Evolutionary conservation across 2,329 filamentous ascomycete species (phyloP).

Genomic region (Cladosporium sp.): DNA sequence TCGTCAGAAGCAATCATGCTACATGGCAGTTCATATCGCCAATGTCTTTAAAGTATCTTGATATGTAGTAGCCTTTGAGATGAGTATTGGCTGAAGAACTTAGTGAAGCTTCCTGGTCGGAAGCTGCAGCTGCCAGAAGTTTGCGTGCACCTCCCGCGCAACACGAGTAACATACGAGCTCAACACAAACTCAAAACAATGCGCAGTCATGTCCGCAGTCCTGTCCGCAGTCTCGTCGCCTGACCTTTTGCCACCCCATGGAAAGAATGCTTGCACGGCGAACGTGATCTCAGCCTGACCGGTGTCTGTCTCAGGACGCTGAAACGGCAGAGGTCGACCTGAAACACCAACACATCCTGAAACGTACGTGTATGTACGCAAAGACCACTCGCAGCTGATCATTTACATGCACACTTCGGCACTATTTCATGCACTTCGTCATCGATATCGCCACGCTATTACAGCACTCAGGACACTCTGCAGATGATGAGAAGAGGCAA

Average conservation of each 20-base stretch:
- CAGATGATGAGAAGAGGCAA: not conserved
- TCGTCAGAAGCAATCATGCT: not conserved
- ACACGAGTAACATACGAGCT: not conserved
- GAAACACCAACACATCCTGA: not conserved
- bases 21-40: too few species aligned
- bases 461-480: not conserved
- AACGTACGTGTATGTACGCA: not conserved
- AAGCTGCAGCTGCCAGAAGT: not conserved
- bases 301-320: not conserved
- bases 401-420: not conserved
- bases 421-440: not conserved
- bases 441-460: not conserved
- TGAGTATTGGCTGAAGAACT: too few species aligned
- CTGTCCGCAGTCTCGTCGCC: not conserved
- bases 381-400: not conserved
- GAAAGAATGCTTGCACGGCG: not conserved
- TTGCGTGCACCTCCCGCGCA: not conserved
- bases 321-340: not conserved
- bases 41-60: not conserved
- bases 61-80: not conserved
- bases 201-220: not conserved
- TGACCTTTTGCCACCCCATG: not conserved
- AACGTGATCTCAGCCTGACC: not conserved
- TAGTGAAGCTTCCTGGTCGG: too few species aligned
- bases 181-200: not conserved